Base-by-base conservation (phyloP, 208 protist species). In the Leishmania major region DNA sequence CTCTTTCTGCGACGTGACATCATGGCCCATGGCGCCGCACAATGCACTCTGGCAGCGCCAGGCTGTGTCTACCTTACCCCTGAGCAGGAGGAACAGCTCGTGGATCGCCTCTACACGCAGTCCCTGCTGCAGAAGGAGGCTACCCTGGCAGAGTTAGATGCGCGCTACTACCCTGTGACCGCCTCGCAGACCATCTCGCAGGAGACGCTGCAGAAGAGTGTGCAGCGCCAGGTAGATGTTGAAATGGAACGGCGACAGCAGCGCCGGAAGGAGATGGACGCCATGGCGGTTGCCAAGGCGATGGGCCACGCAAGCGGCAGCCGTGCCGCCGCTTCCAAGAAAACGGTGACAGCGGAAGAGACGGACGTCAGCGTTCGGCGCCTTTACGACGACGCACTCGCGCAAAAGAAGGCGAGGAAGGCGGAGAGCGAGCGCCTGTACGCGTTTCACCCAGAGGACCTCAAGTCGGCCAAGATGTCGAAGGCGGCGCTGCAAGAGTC, bases 171-270 rank as follows among this genome's bases (percentile, higher is more conserved):
- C 79, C 93, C 93, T 17, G 86, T 90, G 15, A 87, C 80, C 22
- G 66, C 77, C 28, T 75, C 80, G n/a, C 79, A 84, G 71, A 88
- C 75, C 35, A 89, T 98, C 25, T 77, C 89, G 25, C 80, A 89
- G 31, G 89, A 92, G 73, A 77, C 82, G 49, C 80, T 98, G 45
- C 87, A 95, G 77, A 84, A 86, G 77, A 96, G 93, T 74, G 90
- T 96, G 31, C 81, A 83, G 59, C 89, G 95, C 47, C 93, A 96
- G 81, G 92, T 96, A 1, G 92, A 98, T 72, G 79, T 86, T 19
- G 93, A 96, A 84, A 94, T 98, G 90, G 77, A 90, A 79, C 87
- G 77, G 35, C 87, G 92, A 7, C 78, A 70, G 69, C 78, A 88
- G 79, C 87, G 90, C 0, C 83, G 79, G 59, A 79, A 87, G 75